Evolutionary conservation across 192 early-diverging fungal genomes (phyloP), one percentile per base, ranked within the genome.

Genomic region (Linnemannia schmuckeri): DNA sequence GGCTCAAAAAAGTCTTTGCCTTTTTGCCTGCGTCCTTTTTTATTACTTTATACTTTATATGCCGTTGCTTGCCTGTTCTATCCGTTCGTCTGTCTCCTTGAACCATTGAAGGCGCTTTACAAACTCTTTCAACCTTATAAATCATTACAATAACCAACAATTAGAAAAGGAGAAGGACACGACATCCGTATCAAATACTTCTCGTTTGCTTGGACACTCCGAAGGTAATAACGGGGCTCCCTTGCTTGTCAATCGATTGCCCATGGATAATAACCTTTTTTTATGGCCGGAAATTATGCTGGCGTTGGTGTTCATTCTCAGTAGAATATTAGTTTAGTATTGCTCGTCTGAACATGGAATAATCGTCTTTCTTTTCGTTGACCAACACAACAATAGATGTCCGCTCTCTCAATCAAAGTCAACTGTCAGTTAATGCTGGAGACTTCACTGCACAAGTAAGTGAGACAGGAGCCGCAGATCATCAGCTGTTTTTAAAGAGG

Each of bases 131-230:
- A 57, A 76, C 38, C 3, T 22, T 66, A 57, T 24, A 17, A 63
- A 27, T 66, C 24, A 18, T 15, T 9, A 72, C 9, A 38, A 72
- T 41, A 30, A n/a, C 7, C 40, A 72, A 20, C 37, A 35, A 54
- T 55, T 70, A 75, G 80, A 76, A 71, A 82, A 46, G 49, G 80
- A 76, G 68, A 75, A 70, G 74, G 74, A 72, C 42, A 57, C 44
- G 38, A 74, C 41, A 9, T 38, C 74, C 52, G 33, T 41, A n/a
- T 41, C 35, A 33, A 42, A n/a, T n/a, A 6, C 66, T 54, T 40
- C 68, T 71, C 74, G 69, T 27, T 68, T 74, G 24, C 44, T 70
- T 24, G 74, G 75, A 41, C 73, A n/a, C 33, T 27, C 46, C 70
- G 27, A 42, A 70, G 77, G 66, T 78, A 78, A 38, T n/a, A 57